Evolutionary conservation across 352 stramenopile species (phyloP).

Genomic region (Aphanomyces euteiches): DNA sequence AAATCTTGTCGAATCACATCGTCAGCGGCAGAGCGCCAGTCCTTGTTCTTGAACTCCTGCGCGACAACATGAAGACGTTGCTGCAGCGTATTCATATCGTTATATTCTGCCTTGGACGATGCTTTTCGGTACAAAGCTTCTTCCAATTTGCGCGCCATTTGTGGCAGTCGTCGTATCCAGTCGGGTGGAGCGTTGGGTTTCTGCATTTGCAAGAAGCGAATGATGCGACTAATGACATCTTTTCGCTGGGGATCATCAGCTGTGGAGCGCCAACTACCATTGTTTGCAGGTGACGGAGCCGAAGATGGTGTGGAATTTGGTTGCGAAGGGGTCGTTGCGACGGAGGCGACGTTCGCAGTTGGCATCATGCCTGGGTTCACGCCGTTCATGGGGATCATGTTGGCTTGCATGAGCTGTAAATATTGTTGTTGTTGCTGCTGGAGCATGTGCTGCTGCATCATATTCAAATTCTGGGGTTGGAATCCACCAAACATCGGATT

Average conservation of each 20-base stretch:
- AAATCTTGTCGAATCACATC: slow-evolving; percentile 27
- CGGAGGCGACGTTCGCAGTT: neutral
- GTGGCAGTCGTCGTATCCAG: slow-evolving; percentile 85
- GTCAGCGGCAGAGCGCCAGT: slow-evolving; percentile 20
- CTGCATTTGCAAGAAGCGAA: slow-evolving; percentile 73
- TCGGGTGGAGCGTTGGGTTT: slow-evolving; percentile 82
- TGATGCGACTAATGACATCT: slow-evolving; percentile 40
- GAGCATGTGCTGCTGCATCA: slow-evolving; percentile 26
- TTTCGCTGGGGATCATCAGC: slow-evolving; percentile 26
- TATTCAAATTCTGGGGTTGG: slow-evolving; percentile 19
- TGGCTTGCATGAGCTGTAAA: slow-evolving; percentile 18
- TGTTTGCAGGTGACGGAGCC: slow-evolving; percentile 11
- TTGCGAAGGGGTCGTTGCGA: neutral
- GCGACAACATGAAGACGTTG: slow-evolving; percentile 78
- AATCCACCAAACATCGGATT: slow-evolving; percentile 17
- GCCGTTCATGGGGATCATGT: slow-evolving; percentile 26
- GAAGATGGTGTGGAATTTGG: neutral
- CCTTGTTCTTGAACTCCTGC: slow-evolving; percentile 29
- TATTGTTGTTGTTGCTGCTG: slow-evolving; percentile 24
- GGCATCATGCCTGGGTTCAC: slow-evolving; percentile 23
- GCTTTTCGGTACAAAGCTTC: slow-evolving; percentile 75
- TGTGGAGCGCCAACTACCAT: slow-evolving; percentile 19
- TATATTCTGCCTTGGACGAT: slow-evolving; percentile 68
- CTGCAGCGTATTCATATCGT: slow-evolving; percentile 80
- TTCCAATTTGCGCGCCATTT: slow-evolving; percentile 87